These are phyloP conservation scores for Blastobotrys robertii DNA, from an alignment of 805 yeast species.

Conservation along the genomic window DNA sequence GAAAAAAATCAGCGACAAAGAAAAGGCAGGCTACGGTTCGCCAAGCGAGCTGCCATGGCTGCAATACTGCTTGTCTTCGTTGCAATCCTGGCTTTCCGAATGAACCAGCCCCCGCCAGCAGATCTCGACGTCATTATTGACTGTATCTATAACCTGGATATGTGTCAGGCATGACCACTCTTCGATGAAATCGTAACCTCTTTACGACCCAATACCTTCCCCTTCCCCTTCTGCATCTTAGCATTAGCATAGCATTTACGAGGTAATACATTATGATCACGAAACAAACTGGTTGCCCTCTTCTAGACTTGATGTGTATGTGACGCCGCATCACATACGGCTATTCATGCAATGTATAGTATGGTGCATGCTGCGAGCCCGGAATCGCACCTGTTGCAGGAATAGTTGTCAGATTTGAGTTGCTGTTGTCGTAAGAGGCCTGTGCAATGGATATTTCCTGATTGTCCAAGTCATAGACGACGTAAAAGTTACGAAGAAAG, in stretches of 20 bases:
- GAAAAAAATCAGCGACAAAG: constrained; percentile 16
- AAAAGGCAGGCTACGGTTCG: constrained; percentile 11
- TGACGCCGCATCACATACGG: too few species aligned
- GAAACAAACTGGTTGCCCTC: too few species aligned
- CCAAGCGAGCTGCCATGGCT: constrained; percentile 6
- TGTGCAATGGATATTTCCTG: constrained; percentile 11
- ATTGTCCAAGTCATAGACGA: constrained; percentile 11
- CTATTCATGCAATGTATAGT: too few species aligned
- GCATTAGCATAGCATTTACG: too few species aligned
- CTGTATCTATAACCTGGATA: constrained; percentile 10
- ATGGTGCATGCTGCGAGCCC: too few species aligned
- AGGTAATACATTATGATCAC: too few species aligned
- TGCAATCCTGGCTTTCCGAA: constrained; percentile 4
- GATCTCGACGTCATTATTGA: constrained; percentile 16
- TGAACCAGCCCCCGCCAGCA: background rate
- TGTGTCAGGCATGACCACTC: constrained; percentile 7
- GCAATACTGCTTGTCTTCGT: constrained; percentile 9
- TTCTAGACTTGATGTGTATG: too few species aligned
- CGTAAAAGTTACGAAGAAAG: constrained; percentile 12
- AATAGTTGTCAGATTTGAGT: too few species aligned
- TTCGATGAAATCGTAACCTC: background rate
- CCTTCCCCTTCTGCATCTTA: background rate
- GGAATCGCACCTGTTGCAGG: too few species aligned
- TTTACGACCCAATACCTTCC: constrained; percentile 6
- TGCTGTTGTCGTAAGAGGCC: constrained; percentile 4